Conservation (phyloP, 2,329 filamentous ascomycete genomes). For the Cladophialophora bantiana region DNA sequence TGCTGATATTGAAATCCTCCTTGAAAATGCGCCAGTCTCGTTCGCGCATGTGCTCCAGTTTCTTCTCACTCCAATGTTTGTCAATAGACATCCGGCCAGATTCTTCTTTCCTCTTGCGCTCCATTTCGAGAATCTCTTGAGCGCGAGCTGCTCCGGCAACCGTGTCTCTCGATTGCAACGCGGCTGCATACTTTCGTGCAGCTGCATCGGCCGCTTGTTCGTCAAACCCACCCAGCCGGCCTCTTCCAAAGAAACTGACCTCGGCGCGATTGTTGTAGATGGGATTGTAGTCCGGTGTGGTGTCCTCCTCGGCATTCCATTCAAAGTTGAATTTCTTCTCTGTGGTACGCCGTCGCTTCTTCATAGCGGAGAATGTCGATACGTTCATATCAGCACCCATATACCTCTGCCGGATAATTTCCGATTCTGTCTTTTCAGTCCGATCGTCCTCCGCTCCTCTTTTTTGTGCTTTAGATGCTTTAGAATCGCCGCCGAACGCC, state of each 20-base stretch:
- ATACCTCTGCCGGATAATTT: slow-evolving; percentile 79
- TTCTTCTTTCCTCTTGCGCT: slow-evolving; percentile 76
- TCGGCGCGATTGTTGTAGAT: slow-evolving; percentile 74
- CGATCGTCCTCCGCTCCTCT: slow-evolving; percentile 56
- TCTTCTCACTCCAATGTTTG: slow-evolving; percentile 96
- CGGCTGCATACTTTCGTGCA: slow-evolving; percentile 66
- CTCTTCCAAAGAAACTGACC: slow-evolving; percentile 73
- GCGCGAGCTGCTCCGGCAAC: slow-evolving; percentile 80
- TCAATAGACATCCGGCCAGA: slow-evolving; percentile 76
- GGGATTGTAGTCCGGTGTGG: slow-evolving; percentile 80
- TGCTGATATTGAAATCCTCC: slow-evolving; percentile 96
- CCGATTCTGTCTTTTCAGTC: slow-evolving; percentile 71
- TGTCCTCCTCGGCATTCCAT: slow-evolving; percentile 96
- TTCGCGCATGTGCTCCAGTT: slow-evolving; percentile 90
- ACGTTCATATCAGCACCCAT: slow-evolving; percentile 89
- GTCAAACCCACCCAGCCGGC: slow-evolving; percentile 70
- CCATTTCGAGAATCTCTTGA: slow-evolving; percentile 82
- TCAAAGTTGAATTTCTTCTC: slow-evolving; percentile 99
- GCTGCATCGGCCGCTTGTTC: slow-evolving; percentile 62
- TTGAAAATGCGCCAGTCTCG: slow-evolving; percentile 99
- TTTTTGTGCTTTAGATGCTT: slow-evolving; percentile 53
- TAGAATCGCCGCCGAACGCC: slow-evolving; percentile 48
- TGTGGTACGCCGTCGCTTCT: slow-evolving; percentile 90
- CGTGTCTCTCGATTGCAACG: slow-evolving; percentile 75
- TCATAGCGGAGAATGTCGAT: slow-evolving; percentile 90